A percentile compares a stretch with the other conserved stretches of the same genome.
Conservation (phyloP, 1,284 basidiomycete genomes). For the Chalciporus piperatoides region DNA sequence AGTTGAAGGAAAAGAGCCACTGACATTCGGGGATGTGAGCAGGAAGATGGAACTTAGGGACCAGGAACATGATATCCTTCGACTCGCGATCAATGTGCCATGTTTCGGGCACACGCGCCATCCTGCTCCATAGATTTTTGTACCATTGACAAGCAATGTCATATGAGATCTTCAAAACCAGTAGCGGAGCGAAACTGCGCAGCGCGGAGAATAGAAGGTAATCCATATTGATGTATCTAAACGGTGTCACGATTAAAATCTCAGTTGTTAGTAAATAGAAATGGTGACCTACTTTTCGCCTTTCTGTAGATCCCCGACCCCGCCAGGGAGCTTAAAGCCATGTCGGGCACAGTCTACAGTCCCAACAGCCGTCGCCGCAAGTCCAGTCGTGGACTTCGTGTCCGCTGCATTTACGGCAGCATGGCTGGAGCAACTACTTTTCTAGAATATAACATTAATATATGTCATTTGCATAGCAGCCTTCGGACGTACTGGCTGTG, state of each 20-base stretch:
- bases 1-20: background rate
- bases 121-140: background rate
- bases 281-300: constrained; percentile 29
- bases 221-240: constrained; percentile 10
- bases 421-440: constrained; percentile 7
- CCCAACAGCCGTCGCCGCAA: constrained; percentile 21
- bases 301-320: constrained; percentile 25
- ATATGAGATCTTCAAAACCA: constrained; percentile 6
- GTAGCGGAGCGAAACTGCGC: too few relatives aligned
- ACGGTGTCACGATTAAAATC: too few relatives aligned
- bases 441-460: background rate
- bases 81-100: background rate
- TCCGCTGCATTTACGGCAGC: background rate
- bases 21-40: constrained; percentile 9
- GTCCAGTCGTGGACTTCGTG: background rate
- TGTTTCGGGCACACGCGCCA: background rate
- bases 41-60: constrained; percentile 13
- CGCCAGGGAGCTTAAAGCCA: constrained; percentile 16
- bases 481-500: too few relatives aligned
- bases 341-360: constrained; percentile 21
- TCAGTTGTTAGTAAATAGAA: too few relatives aligned
- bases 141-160: constrained; percentile 10
- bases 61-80: background rate
- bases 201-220: constrained; percentile 12
- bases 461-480: too few relatives aligned